These are phyloP conservation scores for Edaphochlamys debaryana DNA, from an alignment of 139 green algal genomes.

Conservation along the genomic window DNA sequence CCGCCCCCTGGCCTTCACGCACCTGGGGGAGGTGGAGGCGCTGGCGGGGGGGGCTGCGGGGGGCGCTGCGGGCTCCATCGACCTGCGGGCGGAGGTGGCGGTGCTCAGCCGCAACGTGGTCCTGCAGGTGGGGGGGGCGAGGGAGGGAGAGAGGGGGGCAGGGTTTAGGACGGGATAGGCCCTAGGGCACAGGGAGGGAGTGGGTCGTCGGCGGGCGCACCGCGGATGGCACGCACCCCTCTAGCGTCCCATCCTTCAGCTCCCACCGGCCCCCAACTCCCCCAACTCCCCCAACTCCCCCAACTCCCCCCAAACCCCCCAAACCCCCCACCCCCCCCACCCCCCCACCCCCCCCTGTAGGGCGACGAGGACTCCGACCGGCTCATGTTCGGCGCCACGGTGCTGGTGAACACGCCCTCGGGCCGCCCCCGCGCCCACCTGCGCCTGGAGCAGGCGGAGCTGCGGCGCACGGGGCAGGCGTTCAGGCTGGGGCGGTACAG, in stretches of 20 bases:
- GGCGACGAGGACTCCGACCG: neutral
- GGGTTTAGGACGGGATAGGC: no score
- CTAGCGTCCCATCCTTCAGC: no score
- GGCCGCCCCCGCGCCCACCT: neutral
- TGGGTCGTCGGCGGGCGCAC: no score
- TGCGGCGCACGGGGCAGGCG: conserved; percentile 55
- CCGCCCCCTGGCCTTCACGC: conserved; percentile 55
- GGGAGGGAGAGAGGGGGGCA: no score
- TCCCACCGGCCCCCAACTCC: no score
- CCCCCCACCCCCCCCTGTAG: no score
- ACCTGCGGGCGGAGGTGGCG: conserved; percentile 72
- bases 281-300: no score
- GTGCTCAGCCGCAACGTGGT: conserved; percentile 61
- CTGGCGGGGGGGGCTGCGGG: neutral
- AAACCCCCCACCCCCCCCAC: no score
- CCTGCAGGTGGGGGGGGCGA: neutral
- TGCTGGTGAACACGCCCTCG: conserved; percentile 49
- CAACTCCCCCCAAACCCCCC: no score
- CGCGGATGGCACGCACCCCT: no score
- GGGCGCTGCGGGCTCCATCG: conserved; percentile 33
- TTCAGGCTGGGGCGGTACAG: conserved; percentile 70
- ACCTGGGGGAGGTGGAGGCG: conserved; percentile 56
- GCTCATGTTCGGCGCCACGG: conserved; percentile 55
- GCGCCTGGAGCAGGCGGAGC: conserved; percentile 18
- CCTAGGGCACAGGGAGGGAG: no score